phyloP scores from a whole-genome alignment of 116 monocot species.

The Zostera marina region DNA sequence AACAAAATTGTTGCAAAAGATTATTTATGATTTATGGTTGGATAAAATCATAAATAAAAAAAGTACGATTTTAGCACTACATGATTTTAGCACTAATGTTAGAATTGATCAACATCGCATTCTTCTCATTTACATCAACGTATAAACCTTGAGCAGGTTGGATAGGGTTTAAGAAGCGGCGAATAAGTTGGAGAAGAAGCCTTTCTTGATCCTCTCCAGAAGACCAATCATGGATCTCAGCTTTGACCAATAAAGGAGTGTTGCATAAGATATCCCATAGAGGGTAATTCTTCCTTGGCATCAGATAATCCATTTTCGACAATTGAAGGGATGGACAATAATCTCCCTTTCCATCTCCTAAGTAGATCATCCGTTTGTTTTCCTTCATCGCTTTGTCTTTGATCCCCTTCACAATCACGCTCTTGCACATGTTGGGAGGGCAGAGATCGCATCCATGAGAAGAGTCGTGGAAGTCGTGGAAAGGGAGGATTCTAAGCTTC shows the following conservation, averaged over 20 bases:
- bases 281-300: conserved; percentile 52
- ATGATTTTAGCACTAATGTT: no score
- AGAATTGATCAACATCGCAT: no score
- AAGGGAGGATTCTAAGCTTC: conserved; percentile 23
- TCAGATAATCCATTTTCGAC: conserved; percentile 22
- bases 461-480: conserved; percentile 18
- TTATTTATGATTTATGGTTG: no score
- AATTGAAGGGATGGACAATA: conserved; percentile 44
- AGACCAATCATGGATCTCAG: conserved; percentile 23
- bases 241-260: conserved; percentile 11
- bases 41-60: no score
- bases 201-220: conserved; percentile 18
- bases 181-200: conserved; percentile 10
- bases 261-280: conserved; percentile 17
- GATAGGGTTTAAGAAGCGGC: no score
- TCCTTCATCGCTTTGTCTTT: not conserved
- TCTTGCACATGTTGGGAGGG: conserved; percentile 9
- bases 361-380: conserved; percentile 31
- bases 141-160: no score
- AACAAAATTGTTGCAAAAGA: no score
- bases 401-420: conserved; percentile 10
- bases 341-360: conserved; percentile 70
- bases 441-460: conserved; percentile 1
- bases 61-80: no score
- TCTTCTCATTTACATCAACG: no score